Percentiles rank a stretch among this genome's conserved stretches.
Evolutionary conservation across 345 rosid species (phyloP).

Genomic region (Carallia pectinifolia): DNA sequence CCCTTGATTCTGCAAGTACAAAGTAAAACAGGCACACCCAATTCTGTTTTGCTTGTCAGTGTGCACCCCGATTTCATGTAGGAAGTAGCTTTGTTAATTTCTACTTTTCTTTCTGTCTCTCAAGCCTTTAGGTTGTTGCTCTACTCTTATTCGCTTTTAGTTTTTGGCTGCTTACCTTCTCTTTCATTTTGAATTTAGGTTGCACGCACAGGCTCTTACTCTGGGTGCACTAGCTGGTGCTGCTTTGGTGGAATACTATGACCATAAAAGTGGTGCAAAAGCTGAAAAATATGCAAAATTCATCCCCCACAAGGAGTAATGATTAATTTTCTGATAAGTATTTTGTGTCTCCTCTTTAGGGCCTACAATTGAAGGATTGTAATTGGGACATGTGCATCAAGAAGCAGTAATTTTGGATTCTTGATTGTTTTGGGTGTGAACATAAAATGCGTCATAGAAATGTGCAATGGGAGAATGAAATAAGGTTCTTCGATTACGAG

Average conservation of each 20-base stretch:
- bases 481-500: no score
- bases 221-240: constrained; percentile 93
- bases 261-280: constrained; percentile 55
- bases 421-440: not conserved
- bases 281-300: constrained; percentile 40
- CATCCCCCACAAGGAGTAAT: constrained; percentile 33
- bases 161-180: not conserved
- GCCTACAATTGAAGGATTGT: not conserved
- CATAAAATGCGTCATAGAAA: not conserved
- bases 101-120: no score
- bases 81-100: no score
- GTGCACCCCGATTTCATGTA: no score
- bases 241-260: constrained; percentile 80
- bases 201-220: constrained; percentile 90
- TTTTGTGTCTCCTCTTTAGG: not conserved
- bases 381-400: constrained; percentile 2
- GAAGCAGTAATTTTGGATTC: not conserved
- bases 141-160: not conserved
- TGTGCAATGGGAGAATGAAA: no score
- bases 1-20: no score
- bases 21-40: no score
- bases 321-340: not conserved
- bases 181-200: constrained; percentile 38
- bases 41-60: no score
- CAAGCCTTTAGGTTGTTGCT: not conserved